Conservation (phyloP, 768 basidiomycete species). For the Multifurca ochricompacta region DNA sequence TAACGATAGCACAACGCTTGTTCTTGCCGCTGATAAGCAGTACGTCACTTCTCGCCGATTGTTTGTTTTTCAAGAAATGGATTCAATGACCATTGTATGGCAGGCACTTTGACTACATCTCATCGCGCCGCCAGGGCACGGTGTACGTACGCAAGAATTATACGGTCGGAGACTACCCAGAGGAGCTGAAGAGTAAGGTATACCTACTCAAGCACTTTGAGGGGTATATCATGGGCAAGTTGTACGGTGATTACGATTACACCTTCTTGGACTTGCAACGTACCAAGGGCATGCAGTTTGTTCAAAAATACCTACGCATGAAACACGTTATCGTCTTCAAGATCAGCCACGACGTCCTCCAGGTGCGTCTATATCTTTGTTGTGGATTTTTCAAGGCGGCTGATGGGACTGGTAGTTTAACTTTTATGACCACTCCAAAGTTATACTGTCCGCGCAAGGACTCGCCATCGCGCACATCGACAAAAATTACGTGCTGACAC, state of each 20-base stretch:
- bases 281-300: constrained; percentile 87
- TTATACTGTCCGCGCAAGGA: constrained; percentile 79
- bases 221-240: constrained; percentile 84
- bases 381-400: neutral
- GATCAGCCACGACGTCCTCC: constrained; percentile 90
- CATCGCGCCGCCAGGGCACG: constrained; percentile 55
- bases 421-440: constrained; percentile 95
- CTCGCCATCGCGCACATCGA: constrained; percentile 83
- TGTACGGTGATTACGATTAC: constrained; percentile 81
- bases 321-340: constrained; percentile 97
- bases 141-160: constrained; percentile 68
- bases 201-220: constrained; percentile 93
- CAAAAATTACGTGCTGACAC: constrained; percentile 73
- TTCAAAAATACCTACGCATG: constrained; percentile 93
- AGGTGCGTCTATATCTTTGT: constrained; percentile 43
- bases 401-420: constrained; percentile 63
- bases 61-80: neutral
- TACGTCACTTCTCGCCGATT: constrained; percentile 34
- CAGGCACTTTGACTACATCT: constrained; percentile 87
- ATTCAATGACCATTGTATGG: neutral
- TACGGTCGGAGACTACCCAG: constrained; percentile 62
- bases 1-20: constrained; percentile 86
- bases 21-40: constrained; percentile 83
- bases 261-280: constrained; percentile 63
- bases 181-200: constrained; percentile 82